phyloP scores from a whole-genome alignment of 75 land plant species.

The Pinus albicaulis region DNA sequence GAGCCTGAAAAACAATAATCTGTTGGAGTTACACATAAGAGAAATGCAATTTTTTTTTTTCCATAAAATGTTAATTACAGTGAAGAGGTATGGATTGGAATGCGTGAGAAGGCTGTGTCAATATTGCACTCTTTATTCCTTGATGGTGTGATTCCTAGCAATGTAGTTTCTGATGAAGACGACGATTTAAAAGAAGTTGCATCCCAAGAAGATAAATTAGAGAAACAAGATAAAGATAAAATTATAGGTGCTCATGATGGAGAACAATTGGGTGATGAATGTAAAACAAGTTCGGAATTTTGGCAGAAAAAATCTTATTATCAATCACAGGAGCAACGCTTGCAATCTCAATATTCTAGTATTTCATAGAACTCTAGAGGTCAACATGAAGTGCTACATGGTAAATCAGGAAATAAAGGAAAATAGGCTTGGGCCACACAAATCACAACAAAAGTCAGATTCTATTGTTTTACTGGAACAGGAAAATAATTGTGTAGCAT shows the following conservation, averaged over 20 bases:
- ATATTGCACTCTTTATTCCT: constrained; percentile 71
- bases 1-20: too few species aligned
- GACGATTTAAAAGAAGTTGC: constrained; percentile 55
- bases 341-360: constrained; percentile 41
- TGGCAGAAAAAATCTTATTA: constrained; percentile 37
- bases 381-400: constrained; percentile 55
- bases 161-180: constrained; percentile 86
- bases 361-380: constrained; percentile 35
- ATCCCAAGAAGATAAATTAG: constrained; percentile 55
- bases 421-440: constrained; percentile 73
- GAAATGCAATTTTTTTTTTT: too few species aligned
- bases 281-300: constrained; percentile 41
- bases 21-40: too few species aligned
- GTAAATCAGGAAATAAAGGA: constrained; percentile 78
- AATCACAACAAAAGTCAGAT: constrained; percentile 56
- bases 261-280: constrained; percentile 48
- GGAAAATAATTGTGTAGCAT: constrained; percentile 50
- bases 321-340: constrained; percentile 37
- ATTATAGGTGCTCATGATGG: constrained; percentile 26
- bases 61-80: constrained; percentile 98
- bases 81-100: constrained; percentile 99
- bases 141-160: constrained; percentile 75
- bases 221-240: constrained; percentile 36
- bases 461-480: constrained; percentile 33
- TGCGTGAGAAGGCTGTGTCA: constrained; percentile 86